phyloP scores from a whole-genome alignment of 306 rosid species.

The Herpetospermum pedunculosum region DNA sequence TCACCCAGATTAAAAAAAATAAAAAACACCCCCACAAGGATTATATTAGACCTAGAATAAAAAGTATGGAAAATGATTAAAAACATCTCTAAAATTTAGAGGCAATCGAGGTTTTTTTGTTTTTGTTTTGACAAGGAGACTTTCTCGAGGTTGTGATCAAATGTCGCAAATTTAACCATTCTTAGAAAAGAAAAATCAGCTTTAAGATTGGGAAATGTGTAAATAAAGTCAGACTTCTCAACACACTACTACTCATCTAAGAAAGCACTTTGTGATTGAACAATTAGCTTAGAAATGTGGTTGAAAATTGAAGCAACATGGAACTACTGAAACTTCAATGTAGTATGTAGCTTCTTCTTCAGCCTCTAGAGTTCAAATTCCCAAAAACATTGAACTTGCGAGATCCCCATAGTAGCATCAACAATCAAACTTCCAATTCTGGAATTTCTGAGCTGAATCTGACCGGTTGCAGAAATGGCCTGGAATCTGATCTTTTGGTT shows the following conservation, averaged over 20 bases:
- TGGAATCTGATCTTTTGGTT: slow-evolving; percentile 47
- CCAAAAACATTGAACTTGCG: not conserved
- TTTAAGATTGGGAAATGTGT: not conserved
- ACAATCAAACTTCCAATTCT: not conserved
- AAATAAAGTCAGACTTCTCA: not conserved
- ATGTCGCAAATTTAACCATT: not conserved
- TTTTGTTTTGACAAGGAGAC: too few species aligned
- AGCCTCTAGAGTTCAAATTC: not conserved
- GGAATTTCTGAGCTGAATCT: not conserved
- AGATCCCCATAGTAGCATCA: not conserved
- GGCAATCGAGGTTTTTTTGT: too few species aligned
- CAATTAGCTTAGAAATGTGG: too few species aligned
- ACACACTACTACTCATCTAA: not conserved
- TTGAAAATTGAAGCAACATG: too few species aligned
- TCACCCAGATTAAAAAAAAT: too few species aligned
- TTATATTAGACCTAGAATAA: too few species aligned
- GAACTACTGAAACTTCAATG: not conserved
- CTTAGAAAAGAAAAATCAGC: too few species aligned
- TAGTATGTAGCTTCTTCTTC: not conserved
- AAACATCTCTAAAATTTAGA: too few species aligned
- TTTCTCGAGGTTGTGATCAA: too few species aligned
- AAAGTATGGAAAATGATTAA: too few species aligned
- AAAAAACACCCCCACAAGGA: too few species aligned
- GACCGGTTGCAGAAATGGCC: slow-evolving; percentile 12
- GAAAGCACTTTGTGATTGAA: not conserved